phyloP scores from a whole-genome alignment of 2,329 filamentous ascomycete genomes.

The Aspergillus neotritici region DNA sequence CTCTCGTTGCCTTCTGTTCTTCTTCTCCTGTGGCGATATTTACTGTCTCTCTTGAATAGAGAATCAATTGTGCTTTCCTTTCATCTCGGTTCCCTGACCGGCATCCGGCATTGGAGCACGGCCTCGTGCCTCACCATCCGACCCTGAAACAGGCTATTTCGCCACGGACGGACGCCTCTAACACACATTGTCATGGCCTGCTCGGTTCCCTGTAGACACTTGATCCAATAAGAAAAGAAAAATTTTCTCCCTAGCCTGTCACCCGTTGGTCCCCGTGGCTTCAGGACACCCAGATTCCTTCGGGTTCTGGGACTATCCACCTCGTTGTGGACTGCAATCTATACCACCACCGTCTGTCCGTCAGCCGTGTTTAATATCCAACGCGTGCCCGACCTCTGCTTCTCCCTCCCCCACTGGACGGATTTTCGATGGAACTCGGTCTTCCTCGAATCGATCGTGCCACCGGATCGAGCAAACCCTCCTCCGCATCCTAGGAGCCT shows the following conservation, averaged over 20 bases:
- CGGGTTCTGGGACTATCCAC: no score
- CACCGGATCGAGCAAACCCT: conserved; percentile 3
- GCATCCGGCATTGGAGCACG: not conserved
- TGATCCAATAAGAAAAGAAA: not conserved
- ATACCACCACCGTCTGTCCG: no score
- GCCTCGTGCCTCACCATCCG: conserved; percentile 16
- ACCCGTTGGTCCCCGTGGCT: no score
- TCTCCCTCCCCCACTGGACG: no score
- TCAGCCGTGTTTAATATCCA: no score
- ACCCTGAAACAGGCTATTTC: conserved; percentile 17
- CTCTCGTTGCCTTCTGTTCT: not conserved
- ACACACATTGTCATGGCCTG: conserved; percentile 14
- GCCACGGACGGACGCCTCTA: conserved; percentile 9
- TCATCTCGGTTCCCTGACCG: conserved; percentile 1
- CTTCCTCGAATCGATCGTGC: not conserved
- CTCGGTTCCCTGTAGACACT: not conserved
- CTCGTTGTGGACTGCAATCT: no score
- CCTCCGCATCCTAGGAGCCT: conserved; percentile 8
- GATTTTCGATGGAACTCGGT: no score
- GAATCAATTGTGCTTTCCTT: not conserved
- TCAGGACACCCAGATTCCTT: no score
- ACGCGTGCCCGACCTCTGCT: no score
- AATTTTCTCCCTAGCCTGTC: not conserved
- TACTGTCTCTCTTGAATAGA: not conserved
- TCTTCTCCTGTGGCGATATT: conserved; percentile 1